These are phyloP conservation scores for Boletus eberwhitei DNA, from an alignment of 768 basidiomycete genomes.

Conservation along the genomic window DNA sequence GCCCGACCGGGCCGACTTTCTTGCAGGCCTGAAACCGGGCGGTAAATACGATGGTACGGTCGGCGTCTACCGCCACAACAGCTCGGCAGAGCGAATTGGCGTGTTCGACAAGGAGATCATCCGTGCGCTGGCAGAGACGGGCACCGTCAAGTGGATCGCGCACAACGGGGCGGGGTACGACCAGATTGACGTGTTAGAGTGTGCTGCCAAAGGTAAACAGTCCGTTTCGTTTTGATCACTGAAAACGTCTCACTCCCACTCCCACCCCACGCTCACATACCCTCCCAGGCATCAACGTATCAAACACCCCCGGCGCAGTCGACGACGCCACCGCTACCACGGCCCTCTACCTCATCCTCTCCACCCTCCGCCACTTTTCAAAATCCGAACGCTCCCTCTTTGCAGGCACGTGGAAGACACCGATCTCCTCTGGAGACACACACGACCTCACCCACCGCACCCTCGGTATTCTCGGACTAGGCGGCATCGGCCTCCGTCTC, in stretches of 20 bases:
- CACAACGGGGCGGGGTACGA: slow-evolving; percentile 96
- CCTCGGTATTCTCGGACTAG: slow-evolving; percentile 70
- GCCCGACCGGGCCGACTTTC: slow-evolving; percentile 62
- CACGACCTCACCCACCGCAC: slow-evolving; percentile 69
- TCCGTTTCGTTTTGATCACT: background rate
- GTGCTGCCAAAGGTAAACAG: slow-evolving; percentile 60
- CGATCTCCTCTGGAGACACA: slow-evolving; percentile 42
- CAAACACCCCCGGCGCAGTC: slow-evolving; percentile 88
- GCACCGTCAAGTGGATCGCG: slow-evolving; percentile 77
- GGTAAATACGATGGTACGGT: slow-evolving; percentile 72
- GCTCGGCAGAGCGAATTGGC: slow-evolving; percentile 62
- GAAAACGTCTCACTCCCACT: background rate
- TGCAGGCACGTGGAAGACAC: slow-evolving; percentile 57
- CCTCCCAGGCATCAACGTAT: slow-evolving; percentile 55
- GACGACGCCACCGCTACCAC: slow-evolving; percentile 91
- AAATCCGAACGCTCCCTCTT: slow-evolving; percentile 53
- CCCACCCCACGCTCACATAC: too few species aligned
- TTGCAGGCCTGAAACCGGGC: slow-evolving; percentile 55
- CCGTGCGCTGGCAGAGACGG: slow-evolving; percentile 49
- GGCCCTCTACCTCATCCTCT: slow-evolving; percentile 78
- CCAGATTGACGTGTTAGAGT: slow-evolving; percentile 73
- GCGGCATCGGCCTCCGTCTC: slow-evolving; percentile 71
- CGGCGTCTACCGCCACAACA: slow-evolving; percentile 79
- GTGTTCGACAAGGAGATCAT: slow-evolving; percentile 80
- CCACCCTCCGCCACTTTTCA: slow-evolving; percentile 71